Conservation (phyloP, 495 filamentous ascomycete genomes). For the Aspergillus incahuasiensis region DNA sequence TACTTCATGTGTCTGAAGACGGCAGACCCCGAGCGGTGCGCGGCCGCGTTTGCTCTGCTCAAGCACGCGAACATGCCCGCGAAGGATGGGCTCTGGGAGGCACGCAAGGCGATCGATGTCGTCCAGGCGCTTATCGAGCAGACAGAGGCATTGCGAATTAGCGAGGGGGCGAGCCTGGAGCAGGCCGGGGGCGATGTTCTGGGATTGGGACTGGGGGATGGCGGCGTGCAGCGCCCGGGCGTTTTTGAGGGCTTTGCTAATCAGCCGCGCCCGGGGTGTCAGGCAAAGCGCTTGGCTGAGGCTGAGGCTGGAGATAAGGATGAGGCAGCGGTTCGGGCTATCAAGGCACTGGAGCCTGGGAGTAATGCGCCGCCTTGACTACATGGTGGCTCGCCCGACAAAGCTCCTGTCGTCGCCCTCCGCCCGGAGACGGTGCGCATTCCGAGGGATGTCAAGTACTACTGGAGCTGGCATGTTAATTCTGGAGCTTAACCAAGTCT, state of each 20-base stretch:
- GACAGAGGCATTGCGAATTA: background rate
- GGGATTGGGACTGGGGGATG: background rate
- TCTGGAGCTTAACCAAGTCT: background rate
- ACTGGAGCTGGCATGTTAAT: background rate
- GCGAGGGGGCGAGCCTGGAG: background rate
- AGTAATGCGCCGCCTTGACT: background rate
- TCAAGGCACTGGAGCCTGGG: no score
- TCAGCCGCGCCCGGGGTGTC: background rate
- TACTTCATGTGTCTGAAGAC: conserved; percentile 23
- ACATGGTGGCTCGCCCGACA: background rate
- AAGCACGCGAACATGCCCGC: conserved; percentile 5
- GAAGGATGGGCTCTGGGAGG: conserved; percentile 24
- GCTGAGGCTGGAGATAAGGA: no score
- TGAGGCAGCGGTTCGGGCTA: no score
- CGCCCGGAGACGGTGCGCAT: background rate
- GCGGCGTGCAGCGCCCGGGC: background rate
- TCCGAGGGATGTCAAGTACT: background rate
- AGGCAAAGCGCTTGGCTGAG: background rate
- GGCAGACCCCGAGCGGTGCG: background rate
- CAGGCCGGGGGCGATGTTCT: background rate
- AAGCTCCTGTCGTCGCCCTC: no score
- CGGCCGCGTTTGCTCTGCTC: conserved; percentile 13
- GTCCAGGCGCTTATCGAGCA: background rate
- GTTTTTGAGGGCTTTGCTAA: background rate
- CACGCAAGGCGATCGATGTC: conserved; percentile 1